phyloP scores from a whole-genome alignment of 2,329 filamentous ascomycete species.

The Colletotrichum abscissum region DNA sequence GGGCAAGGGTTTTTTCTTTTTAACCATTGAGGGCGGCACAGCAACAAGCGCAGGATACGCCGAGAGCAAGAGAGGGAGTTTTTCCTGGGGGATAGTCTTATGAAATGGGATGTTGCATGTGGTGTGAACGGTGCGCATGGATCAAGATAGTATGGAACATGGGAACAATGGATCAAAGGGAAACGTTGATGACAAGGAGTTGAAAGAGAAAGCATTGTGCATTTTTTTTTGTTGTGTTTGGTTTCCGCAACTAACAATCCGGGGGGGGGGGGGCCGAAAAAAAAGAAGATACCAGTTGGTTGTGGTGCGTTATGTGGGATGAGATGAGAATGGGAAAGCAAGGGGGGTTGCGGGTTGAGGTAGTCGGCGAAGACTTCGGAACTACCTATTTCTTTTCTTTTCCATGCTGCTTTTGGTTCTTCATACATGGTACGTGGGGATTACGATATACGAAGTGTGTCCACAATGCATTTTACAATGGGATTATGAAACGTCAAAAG shows the following conservation, averaged over 20 bases:
- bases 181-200: background rate
- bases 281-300: background rate
- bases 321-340: too few relatives aligned
- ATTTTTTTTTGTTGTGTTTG: background rate
- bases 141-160: background rate
- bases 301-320: background rate
- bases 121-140: background rate
- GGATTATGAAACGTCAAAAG: background rate
- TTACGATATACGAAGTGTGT: slow-evolving; percentile 6
- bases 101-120: background rate
- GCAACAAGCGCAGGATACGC: background rate
- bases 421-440: background rate
- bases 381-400: too few relatives aligned
- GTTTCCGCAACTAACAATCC: background rate
- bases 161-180: background rate
- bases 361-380: background rate
- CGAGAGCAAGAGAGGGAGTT: background rate
- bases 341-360: background rate
- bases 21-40: background rate
- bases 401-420: background rate
- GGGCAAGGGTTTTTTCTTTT: background rate
- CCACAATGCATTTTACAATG: background rate
- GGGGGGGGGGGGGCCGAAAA: background rate
- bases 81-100: background rate
- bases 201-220: background rate